Percentiles rank a stretch among this genome's conserved stretches.
phyloP scores from a whole-genome alignment of 306 rosid species.

The Casuarina cunninghamiana region DNA sequence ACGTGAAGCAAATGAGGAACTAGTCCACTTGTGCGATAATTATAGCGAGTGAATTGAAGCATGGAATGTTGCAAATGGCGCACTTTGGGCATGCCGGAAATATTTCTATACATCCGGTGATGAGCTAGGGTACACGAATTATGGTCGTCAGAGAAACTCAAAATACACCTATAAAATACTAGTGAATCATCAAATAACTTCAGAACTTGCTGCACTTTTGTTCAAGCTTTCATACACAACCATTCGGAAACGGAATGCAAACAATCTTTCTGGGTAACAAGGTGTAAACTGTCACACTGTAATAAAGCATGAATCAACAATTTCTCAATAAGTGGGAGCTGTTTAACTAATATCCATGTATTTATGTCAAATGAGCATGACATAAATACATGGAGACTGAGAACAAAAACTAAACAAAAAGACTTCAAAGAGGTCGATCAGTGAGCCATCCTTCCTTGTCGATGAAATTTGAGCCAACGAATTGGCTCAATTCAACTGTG shows the following conservation, averaged over 20 bases:
- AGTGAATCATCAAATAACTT: not conserved
- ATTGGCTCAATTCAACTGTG: not conserved
- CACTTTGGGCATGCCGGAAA: too few species aligned
- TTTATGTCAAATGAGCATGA: not conserved
- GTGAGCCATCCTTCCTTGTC: constrained; percentile 59
- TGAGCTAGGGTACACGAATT: too few species aligned
- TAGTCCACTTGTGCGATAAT: too few species aligned
- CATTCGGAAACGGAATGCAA: too few species aligned
- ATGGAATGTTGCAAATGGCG: too few species aligned
- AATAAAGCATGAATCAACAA: not conserved
- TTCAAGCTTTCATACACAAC: too few species aligned
- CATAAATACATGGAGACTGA: not conserved
- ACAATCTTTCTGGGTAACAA: not conserved
- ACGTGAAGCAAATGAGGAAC: too few species aligned
- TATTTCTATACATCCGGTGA: too few species aligned
- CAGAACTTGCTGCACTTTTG: not conserved
- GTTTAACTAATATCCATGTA: too few species aligned
- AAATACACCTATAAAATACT: too few species aligned
- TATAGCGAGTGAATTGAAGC: too few species aligned
- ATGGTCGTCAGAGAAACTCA: too few species aligned
- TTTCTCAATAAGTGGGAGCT: not conserved
- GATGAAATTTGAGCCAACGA: constrained; percentile 41
- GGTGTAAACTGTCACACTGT: not conserved
- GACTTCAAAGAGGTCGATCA: constrained; percentile 24
- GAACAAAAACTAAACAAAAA: not conserved